phyloP scores from a whole-genome alignment of 495 filamentous ascomycete species.

The Xylaria scruposa region DNA sequence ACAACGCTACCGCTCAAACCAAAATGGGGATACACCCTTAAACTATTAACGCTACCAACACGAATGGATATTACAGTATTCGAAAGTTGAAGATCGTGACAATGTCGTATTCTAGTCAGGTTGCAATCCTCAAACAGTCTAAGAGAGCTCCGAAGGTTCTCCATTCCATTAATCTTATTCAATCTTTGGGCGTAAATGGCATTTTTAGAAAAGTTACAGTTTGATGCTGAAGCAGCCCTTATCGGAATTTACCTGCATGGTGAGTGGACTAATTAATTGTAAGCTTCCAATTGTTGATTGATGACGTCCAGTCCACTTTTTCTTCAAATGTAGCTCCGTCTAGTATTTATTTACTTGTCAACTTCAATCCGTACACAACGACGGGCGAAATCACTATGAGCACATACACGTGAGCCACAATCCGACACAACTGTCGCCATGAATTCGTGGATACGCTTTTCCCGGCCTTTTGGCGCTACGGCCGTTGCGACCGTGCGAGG shows the following conservation, averaged over 20 bases:
- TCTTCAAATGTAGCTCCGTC: slow-evolving; percentile 22
- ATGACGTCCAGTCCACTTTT: slow-evolving; percentile 38
- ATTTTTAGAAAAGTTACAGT: neutral
- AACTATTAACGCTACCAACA: neutral
- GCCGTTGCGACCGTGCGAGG: slow-evolving; percentile 27
- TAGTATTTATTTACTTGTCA: neutral
- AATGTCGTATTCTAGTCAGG: neutral
- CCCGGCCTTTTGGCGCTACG: slow-evolving; percentile 28
- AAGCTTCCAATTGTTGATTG: slow-evolving; percentile 11
- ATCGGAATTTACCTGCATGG: neutral
- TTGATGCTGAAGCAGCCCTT: neutral
- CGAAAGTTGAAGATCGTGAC: neutral
- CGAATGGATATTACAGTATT: neutral
- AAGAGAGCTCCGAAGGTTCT: neutral
- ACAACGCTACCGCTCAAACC: slow-evolving; percentile 18
- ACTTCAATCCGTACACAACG: neutral
- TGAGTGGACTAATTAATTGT: slow-evolving; percentile 4
- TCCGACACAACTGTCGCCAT: slow-evolving; percentile 30
- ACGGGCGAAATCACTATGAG: slow-evolving; percentile 29
- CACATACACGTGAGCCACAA: slow-evolving; percentile 19
- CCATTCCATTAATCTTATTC: neutral
- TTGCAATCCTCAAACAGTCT: neutral
- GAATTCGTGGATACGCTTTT: slow-evolving; percentile 32
- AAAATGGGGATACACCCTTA: neutral
- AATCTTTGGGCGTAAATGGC: neutral